Evolutionary conservation across 257 asterid species (phyloP).

Genomic region (Fraxinus americana): DNA sequence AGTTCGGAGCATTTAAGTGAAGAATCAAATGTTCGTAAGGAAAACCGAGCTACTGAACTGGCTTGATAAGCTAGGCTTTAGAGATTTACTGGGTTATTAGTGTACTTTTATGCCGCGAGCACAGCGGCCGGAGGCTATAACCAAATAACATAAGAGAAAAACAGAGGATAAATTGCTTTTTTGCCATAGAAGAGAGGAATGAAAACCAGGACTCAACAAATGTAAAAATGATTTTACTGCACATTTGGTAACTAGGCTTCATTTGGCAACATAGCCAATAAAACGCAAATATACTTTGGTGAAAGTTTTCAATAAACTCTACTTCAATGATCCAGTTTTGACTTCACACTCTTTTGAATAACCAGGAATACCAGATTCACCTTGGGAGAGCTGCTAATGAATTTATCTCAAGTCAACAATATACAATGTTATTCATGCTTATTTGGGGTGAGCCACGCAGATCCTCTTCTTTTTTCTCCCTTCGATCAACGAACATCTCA

Average conservation of each 20-base stretch:
- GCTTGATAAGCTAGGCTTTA: not conserved
- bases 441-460: not conserved
- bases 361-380: not conserved
- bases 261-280: not conserved
- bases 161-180: not conserved
- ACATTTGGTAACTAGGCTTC: not conserved
- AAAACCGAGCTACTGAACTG: not conserved
- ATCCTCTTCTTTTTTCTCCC: not conserved
- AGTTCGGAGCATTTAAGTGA: not conserved
- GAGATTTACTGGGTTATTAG: not conserved
- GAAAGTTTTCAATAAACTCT: not conserved
- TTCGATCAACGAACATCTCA: not conserved
- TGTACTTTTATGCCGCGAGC: not conserved
- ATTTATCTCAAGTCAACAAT: not conserved
- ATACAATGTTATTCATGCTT: not conserved
- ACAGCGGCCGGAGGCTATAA: too few relatives aligned
- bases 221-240: not conserved
- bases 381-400: not conserved
- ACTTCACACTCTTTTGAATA: not conserved
- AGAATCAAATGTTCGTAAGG: not conserved
- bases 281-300: not conserved
- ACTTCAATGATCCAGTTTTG: slow-evolving; percentile 5
- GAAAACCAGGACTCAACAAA: not conserved
- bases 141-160: not conserved
- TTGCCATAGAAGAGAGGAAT: too few relatives aligned